Evolutionary conservation across 2,329 filamentous ascomycete genomes (phyloP), one percentile per base, ranked within the genome.

Genomic region (Talaromyces islandicus): DNA sequence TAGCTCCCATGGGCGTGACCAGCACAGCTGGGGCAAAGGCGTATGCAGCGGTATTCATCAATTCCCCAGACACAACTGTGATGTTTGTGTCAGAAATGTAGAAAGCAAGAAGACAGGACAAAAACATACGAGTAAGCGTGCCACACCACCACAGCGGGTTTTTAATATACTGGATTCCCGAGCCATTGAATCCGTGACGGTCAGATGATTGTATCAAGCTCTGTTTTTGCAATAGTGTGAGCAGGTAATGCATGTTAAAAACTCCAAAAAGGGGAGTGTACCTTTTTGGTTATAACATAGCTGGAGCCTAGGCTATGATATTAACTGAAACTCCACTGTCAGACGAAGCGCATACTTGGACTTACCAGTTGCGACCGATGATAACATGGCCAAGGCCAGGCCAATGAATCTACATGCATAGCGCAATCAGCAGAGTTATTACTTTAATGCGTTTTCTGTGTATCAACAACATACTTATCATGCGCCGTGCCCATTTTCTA

Each of bases 101-200:
- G 11, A 50, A 30, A 57, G 3, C 6, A n/a, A 21, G 29, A 43
- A 25, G 38, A 35, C 12, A 17, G 3, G 6, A 24, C 4, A 24
- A 9, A 41, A 19, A 51, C 59, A 29, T 55, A 60, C 59, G 59
- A 50, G 59, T 60, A 12, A 58, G 57, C 11, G 59, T 60, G 35
- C 59, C 59, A 46, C 54, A 60, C 59, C 59, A 60, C 59, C 59
- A 60, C 38, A 60, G 55, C 14, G 59, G 59, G 6, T 60, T 60
- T 19, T 55, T 56, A 19, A 60, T 51, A 32, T 60, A 60, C 35
- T 35, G 48, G 51, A 60, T 57, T 48, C 59, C 59, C 3, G 56
- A 30, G 10, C 59, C 59, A 19, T 58, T 29, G 19, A 57, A 60
- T 27, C 59, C 59, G 38, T 50, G 59, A 24, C 59, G 59, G 14